A percentile compares a stretch with the other conserved stretches of the same genome.
These are phyloP conservation scores for Nigrospora oryzae DNA, from an alignment of 2,329 filamentous ascomycete species.

Conservation along the genomic window DNA sequence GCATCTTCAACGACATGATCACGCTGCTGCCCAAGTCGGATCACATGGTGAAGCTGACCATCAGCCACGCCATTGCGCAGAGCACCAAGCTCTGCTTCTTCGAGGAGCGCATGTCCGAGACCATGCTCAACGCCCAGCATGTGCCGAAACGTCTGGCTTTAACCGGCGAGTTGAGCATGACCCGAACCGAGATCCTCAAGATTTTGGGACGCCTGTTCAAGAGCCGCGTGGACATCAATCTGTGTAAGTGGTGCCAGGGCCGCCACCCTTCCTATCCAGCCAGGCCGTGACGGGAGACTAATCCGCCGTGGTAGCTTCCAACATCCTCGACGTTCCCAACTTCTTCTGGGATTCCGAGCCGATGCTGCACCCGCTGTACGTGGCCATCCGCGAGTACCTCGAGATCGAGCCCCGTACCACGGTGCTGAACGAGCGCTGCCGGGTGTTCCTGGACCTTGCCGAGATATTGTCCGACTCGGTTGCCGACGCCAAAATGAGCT, in stretches of 20 bases:
- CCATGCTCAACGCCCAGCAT: conserved; percentile 87
- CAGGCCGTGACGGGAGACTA: background rate
- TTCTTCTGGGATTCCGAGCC: conserved; percentile 99
- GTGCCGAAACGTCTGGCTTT: conserved; percentile 83
- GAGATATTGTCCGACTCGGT: conserved; percentile 91
- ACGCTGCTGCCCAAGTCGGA: conserved; percentile 82
- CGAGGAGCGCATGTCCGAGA: conserved; percentile 89
- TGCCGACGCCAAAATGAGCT: conserved; percentile 89
- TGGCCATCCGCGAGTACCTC: conserved; percentile 90
- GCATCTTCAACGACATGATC: conserved; percentile 99
- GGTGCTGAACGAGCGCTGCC: conserved; percentile 92
- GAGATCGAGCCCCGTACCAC: conserved; percentile 95
- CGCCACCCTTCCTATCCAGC: conserved; percentile 2
- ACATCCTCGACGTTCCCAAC: conserved; percentile 90
- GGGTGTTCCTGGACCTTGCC: conserved; percentile 91
- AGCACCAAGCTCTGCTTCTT: conserved; percentile 96
- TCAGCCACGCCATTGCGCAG: conserved; percentile 94
- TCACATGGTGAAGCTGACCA: conserved; percentile 98
- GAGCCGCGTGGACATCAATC: conserved; percentile 90
- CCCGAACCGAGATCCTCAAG: conserved; percentile 81
- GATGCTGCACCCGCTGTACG: conserved; percentile 88
- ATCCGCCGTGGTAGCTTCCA: conserved; percentile 55
- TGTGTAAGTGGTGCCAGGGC: conserved; percentile 64
- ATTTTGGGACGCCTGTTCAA: conserved; percentile 88
- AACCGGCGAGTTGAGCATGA: conserved; percentile 87